phyloP scores from a whole-genome alignment of 192 early-diverging fungal genomes.

The Pilaira anomala region DNA sequence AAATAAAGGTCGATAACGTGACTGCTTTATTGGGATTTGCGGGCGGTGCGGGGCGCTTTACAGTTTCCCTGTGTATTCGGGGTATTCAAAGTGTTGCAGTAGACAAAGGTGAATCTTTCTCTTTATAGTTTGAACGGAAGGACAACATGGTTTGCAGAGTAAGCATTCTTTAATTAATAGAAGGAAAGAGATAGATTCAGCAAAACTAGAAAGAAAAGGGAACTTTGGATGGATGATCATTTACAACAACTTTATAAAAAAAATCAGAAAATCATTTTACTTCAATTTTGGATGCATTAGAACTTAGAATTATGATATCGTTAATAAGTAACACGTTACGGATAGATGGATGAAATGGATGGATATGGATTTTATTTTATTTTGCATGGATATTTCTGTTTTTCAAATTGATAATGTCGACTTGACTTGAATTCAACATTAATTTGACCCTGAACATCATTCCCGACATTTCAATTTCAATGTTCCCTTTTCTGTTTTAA shows the following conservation, averaged over 20 bases:
- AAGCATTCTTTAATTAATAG: background rate
- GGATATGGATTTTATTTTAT: too few species aligned
- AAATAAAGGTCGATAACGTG: background rate
- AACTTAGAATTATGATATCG: too few species aligned
- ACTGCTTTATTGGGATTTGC: background rate
- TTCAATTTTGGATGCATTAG: too few species aligned
- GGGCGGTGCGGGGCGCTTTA: too few species aligned
- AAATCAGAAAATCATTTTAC: background rate
- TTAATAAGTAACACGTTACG: too few species aligned
- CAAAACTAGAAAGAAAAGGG: background rate
- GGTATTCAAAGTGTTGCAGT: background rate
- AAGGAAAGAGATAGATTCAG: background rate
- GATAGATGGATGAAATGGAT: too few species aligned
- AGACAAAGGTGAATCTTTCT: background rate
- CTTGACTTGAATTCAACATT: too few species aligned
- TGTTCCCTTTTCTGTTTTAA: background rate
- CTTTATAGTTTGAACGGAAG: slow-evolving; percentile 4
- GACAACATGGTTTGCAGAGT: slow-evolving; percentile 17
- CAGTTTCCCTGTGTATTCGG: background rate
- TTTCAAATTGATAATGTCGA: too few species aligned
- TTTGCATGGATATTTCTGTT: too few species aligned
- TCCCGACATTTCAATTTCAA: too few species aligned
- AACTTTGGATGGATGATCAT: slow-evolving; percentile 15
- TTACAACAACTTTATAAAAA: background rate
- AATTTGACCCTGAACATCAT: too few species aligned